A percentile compares a stretch with the other conserved stretches of the same genome.
Conservation (phyloP, 2,329 filamentous ascomycete genomes). For the Hymenoscyphus infarciens region DNA sequence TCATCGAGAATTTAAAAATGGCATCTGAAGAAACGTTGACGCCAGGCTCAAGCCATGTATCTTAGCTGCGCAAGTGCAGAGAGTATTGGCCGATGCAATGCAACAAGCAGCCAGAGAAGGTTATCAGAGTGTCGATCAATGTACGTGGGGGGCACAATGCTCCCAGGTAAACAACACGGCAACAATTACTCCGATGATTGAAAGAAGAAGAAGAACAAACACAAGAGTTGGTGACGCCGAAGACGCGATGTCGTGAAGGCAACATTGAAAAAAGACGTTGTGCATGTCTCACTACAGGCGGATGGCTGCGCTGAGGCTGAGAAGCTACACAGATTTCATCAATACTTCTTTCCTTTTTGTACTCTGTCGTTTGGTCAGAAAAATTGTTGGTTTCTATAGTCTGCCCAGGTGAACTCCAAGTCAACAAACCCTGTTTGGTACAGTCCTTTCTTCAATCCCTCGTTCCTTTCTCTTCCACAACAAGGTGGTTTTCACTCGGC, state of each 20-base stretch:
- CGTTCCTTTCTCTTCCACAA: too few relatives aligned
- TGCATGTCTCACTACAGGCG: background rate
- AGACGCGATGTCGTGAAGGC: background rate
- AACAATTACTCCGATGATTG: background rate
- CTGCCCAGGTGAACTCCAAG: too few relatives aligned
- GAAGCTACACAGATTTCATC: too few relatives aligned
- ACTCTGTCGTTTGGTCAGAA: too few relatives aligned
- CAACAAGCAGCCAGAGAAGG: background rate
- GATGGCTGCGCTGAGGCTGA: background rate
- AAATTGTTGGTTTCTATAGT: too few relatives aligned
- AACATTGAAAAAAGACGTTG: background rate
- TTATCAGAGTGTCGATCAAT: background rate
- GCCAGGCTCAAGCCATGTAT: background rate
- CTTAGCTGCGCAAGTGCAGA: background rate
- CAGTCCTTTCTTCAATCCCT: too few relatives aligned
- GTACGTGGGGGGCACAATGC: background rate
- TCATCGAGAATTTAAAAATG: background rate
- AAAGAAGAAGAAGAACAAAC: background rate
- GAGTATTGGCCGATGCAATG: constrained; percentile 3
- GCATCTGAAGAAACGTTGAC: background rate
- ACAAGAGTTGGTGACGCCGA: background rate
- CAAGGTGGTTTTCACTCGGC: too few relatives aligned
- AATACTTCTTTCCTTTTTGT: too few relatives aligned
- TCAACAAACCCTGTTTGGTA: too few relatives aligned
- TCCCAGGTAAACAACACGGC: background rate